These are phyloP conservation scores for Russula sp. DNA, from an alignment of 768 basidiomycete species.

Conservation along the genomic window DNA sequence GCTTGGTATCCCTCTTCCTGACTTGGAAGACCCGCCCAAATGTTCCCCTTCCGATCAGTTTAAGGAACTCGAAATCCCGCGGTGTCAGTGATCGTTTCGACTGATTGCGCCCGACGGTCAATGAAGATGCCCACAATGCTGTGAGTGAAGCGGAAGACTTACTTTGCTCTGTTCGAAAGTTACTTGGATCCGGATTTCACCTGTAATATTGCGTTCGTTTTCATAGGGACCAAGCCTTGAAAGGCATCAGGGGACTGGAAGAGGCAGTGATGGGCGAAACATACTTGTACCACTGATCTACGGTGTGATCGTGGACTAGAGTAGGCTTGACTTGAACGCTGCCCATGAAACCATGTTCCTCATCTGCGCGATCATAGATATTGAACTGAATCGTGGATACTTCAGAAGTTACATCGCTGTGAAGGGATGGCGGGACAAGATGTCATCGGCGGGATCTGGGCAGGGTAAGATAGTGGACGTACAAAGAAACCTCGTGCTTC, in stretches of 20 bases:
- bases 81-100: slow-evolving; percentile 85
- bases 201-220: slow-evolving; percentile 70
- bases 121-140: background rate
- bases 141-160: slow-evolving; percentile 29
- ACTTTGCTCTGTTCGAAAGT: slow-evolving; percentile 92
- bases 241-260: background rate
- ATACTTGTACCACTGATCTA: slow-evolving; percentile 97
- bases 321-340: slow-evolving; percentile 87
- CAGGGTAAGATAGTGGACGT: slow-evolving; percentile 35
- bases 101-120: slow-evolving; percentile 34
- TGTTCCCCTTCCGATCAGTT: slow-evolving; percentile 96
- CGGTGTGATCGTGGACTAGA: slow-evolving; percentile 86
- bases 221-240: slow-evolving; percentile 67
- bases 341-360: slow-evolving; percentile 86
- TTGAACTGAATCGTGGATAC: slow-evolving; percentile 79
- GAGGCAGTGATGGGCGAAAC: slow-evolving; percentile 32
- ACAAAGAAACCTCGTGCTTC: slow-evolving; percentile 99
- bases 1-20: slow-evolving; percentile 94
- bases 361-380: slow-evolving; percentile 82
- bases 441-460: slow-evolving; percentile 7
- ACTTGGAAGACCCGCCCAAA: slow-evolving; percentile 99
- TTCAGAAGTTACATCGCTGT: slow-evolving; percentile 90
- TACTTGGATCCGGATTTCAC: slow-evolving; percentile 92
- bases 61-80: slow-evolving; percentile 96
- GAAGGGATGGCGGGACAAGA: slow-evolving; percentile 16